Evolutionary conservation across 2,329 filamentous ascomycete species (phyloP), one percentile per base, ranked within the genome.

Genomic region (Sclerotinia nivalis): DNA sequence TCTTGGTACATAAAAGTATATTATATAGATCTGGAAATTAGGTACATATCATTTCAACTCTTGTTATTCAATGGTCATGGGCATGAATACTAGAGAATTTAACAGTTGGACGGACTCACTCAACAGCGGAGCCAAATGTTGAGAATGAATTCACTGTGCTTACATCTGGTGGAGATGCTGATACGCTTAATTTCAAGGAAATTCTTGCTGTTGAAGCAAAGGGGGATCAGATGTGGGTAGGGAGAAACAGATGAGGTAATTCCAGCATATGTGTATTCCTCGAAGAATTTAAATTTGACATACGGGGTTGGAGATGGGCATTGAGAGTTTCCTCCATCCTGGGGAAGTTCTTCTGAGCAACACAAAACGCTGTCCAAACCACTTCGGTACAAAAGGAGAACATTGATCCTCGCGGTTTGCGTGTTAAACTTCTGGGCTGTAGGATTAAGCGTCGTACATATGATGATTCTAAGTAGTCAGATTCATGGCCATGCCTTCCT

Each of bases 301-400:
- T 55, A 25, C 66, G 68, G 6, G 77, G 76, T 1, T 79, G 75
- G 74, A 70, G 75, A 55, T 79, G 78, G 77, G 77, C 76, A 5
- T 75, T 76, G 40, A 60, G 40, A 68, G 58, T 25, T 65, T 73
- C 15, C 45, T 73, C 4, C 45, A n/a, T 9, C 43, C 56, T 2
- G 22, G 59, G 31, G 58, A n/a, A 5, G 40, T 49, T 18, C 28
- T 71, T 22, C 45, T 49, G 4, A 12, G 10, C 6, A 3, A 37
- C 6, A 68, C 22, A 34, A 34, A 34, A 34, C 34, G 4, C 34
- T 34, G 9, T 59, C 1, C 10, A 45, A 12, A 65, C 45, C 50
- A 13, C 7, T 28, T 58, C 54, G 12, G 2, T 40, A 13, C 4
- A 67, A 31, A 55, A 69, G 31, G 71, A 55, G 25, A 60, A 45